Percentiles rank a stretch among this genome's conserved stretches.
These are phyloP conservation scores for Henckelia pumila DNA, from an alignment of 257 asterid genomes.

Conservation along the genomic window DNA sequence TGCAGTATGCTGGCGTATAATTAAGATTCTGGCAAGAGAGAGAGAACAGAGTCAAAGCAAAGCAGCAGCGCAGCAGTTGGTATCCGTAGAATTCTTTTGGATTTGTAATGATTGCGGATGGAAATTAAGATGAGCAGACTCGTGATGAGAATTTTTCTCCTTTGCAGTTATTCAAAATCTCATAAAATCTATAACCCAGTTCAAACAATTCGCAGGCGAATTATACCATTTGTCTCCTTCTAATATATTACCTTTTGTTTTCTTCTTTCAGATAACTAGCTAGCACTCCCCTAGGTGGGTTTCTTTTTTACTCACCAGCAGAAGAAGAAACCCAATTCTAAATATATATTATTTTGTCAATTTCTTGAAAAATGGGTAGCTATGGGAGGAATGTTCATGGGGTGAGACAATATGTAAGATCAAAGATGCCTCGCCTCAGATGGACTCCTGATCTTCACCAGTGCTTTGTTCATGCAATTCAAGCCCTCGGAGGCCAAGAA, in stretches of 20 bases:
- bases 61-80: conserved; percentile 18
- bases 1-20: neutral
- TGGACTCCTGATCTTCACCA: conserved; percentile 95
- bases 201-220: neutral
- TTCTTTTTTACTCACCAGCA: no score
- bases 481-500: conserved; percentile 71
- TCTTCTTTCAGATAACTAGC: neutral
- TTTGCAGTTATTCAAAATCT: conserved; percentile 4
- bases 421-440: conserved; percentile 69
- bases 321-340: neutral
- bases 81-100: conserved; percentile 17
- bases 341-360: neutral
- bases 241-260: neutral
- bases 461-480: conserved; percentile 66
- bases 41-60: conserved; percentile 11
- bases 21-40: conserved; percentile 19
- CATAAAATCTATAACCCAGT: neutral
- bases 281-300: neutral
- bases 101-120: neutral
- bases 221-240: neutral
- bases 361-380: conserved; percentile 34
- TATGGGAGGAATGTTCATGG: conserved; percentile 53
- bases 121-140: neutral
- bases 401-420: conserved; percentile 73
- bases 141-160: conserved; percentile 4